Conservation (phyloP, 306 rosid species). For the Citrullus colocynthis region DNA sequence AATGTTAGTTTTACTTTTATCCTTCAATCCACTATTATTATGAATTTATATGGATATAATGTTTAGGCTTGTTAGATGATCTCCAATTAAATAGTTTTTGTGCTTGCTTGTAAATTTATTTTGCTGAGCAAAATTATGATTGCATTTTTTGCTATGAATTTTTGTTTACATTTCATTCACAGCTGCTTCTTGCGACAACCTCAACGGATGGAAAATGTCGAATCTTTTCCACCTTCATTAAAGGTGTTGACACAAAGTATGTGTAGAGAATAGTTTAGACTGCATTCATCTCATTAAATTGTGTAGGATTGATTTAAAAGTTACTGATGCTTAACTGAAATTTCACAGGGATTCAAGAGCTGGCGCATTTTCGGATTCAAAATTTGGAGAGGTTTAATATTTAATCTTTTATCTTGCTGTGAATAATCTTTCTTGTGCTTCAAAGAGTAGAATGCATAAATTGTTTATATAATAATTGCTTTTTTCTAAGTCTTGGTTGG, state of each 20-base stretch:
- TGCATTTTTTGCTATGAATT: not conserved
- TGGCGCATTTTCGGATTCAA: slow-evolving; percentile 56
- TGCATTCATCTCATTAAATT: not conserved
- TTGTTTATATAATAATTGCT: not conserved
- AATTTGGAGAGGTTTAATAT: slow-evolving; percentile 85
- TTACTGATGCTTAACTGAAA: slow-evolving; percentile 20
- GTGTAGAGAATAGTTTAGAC: slow-evolving; percentile 27
- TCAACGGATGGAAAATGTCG: slow-evolving; percentile 95
- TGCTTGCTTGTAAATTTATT: not conserved
- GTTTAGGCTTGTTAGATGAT: not conserved
- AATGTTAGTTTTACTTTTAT: slow-evolving; percentile 46
- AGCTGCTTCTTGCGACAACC: slow-evolving; percentile 91
- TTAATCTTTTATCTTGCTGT: slow-evolving; percentile 12
- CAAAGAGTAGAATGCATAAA: not conserved
- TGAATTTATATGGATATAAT: not conserved
- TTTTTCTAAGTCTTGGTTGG: not conserved
- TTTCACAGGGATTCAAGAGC: slow-evolving; percentile 71
- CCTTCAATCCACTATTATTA: slow-evolving; percentile 6
- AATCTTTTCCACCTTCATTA: slow-evolving; percentile 78
- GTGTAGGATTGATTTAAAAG: slow-evolving; percentile 4
- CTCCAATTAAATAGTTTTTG: not conserved
- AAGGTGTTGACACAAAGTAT: slow-evolving; percentile 86
- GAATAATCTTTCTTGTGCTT: not conserved
- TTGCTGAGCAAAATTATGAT: not conserved
- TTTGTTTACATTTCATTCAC: slow-evolving; percentile 17